Evolutionary conservation across 805 yeast species (phyloP), one percentile per base, ranked within the genome.

Genomic region (Zygotorulaspora sp.): DNA sequence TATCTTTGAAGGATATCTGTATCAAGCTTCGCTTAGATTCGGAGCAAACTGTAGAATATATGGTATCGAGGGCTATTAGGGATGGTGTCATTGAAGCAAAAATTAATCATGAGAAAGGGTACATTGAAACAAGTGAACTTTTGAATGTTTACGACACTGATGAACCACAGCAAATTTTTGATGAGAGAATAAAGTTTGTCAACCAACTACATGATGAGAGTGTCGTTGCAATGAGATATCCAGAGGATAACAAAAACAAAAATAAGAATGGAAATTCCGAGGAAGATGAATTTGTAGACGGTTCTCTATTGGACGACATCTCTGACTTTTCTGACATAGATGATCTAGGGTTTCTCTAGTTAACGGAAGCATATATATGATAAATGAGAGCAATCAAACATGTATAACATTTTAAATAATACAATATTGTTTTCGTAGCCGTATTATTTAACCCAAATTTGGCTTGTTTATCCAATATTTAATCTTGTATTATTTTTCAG

Each of bases 71-170:
- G 68, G 92, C 97, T 17, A 90, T 92, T 42, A 80, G 96, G 55
- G 99, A 92, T 61, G 96, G 96, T 43, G 97, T 92, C 36, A 86
- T 92, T 58, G 97, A 92, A 56, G 97, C 98, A 3, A 76, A 78
- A 38, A 83, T 92, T 50, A 85, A 92, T 60, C 96, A 89, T 65
- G 86, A 85, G 57, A 72, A 77, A 46, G 97, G 97, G 2, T 89
- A 69, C 61, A 89, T 92, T 83, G 89, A 88, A 66, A 82, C 94
- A 25, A 81, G 78, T 50, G 98, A 92, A 62, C 67, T 86, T 41
- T 66, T 78, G 54, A 96, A 92, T 61, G 75, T 89, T 34, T 92
- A 92, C 63, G 81, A 92, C 6, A 87, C 97, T 0, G 75, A 71
- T 31, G 80, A 79, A 53, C 98, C 99, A 22, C 96, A 87, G 64